Conservation (phyloP, 1,284 basidiomycete genomes). For the Vanrija pseudolonga region DNA sequence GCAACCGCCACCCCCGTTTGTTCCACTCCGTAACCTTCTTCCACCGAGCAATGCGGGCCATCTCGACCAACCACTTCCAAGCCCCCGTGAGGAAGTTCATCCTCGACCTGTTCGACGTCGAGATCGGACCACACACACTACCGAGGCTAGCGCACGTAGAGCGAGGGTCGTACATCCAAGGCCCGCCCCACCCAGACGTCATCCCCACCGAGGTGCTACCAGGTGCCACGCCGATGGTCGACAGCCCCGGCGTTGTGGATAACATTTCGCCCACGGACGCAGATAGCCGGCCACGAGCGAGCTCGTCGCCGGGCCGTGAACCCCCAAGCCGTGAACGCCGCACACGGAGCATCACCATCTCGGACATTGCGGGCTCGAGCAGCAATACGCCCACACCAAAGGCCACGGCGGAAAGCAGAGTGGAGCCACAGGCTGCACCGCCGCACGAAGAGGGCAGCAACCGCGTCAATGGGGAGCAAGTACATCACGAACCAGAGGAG, state of each 20-base stretch:
- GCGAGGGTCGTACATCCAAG: slow-evolving; percentile 4
- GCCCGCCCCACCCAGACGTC: slow-evolving; percentile 5
- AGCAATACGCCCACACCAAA: too few relatives aligned
- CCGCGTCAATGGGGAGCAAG: too few relatives aligned
- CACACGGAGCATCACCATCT: too few relatives aligned
- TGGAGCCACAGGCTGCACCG: too few relatives aligned
- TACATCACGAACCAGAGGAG: too few relatives aligned
- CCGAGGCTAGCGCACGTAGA: slow-evolving; percentile 32
- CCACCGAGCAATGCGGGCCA: slow-evolving; percentile 76
- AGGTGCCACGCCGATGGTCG: not conserved
- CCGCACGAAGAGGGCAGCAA: too few relatives aligned
- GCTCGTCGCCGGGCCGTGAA: too few relatives aligned
- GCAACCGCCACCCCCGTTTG: slow-evolving; percentile 61
- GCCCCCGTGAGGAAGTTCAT: slow-evolving; percentile 87
- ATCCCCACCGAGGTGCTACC: not conserved
- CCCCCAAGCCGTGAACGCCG: too few relatives aligned
- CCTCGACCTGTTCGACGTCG: slow-evolving; percentile 83
- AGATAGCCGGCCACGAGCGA: too few relatives aligned
- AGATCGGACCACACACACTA: slow-evolving; percentile 52
- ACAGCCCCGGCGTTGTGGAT: not conserved
- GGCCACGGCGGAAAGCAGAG: too few relatives aligned
- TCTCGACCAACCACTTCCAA: slow-evolving; percentile 83
- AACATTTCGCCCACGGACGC: too few relatives aligned
- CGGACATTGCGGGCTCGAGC: too few relatives aligned
- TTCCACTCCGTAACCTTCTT: slow-evolving; percentile 76